A percentile compares a stretch with the other conserved stretches of the same genome.
These are phyloP conservation scores for Cyberlindnera maritima DNA, from an alignment of 805 yeast species.

Conservation along the genomic window DNA sequence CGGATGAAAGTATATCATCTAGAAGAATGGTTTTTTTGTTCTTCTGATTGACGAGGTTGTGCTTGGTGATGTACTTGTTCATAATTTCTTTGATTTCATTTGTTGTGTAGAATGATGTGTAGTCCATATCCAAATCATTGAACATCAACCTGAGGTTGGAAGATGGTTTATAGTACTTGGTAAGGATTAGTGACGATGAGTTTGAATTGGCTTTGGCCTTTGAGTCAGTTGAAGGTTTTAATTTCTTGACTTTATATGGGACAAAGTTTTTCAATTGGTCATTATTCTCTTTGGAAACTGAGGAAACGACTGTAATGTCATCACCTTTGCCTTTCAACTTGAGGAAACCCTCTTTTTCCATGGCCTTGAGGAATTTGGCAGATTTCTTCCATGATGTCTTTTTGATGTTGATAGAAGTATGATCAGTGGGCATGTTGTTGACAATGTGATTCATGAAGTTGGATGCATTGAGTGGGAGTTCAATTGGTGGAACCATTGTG, in stretches of 20 bases:
- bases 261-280: slow-evolving; percentile 56
- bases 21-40: slow-evolving; percentile 53
- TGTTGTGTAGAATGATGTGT: slow-evolving; percentile 44
- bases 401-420: slow-evolving; percentile 58
- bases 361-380: slow-evolving; percentile 77
- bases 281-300: slow-evolving; percentile 45
- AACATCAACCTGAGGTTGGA: slow-evolving; percentile 45
- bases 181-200: slow-evolving; percentile 37
- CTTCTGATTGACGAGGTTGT: slow-evolving; percentile 47
- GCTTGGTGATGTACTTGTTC: slow-evolving; percentile 51
- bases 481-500: slow-evolving; percentile 46
- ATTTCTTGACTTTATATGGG: slow-evolving; percentile 52
- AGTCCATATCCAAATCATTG: slow-evolving; percentile 38
- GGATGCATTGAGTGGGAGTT: slow-evolving; percentile 70
- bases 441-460: slow-evolving; percentile 67
- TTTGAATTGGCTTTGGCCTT: slow-evolving; percentile 25
- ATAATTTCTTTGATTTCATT: slow-evolving; percentile 53
- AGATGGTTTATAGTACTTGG: slow-evolving; percentile 60
- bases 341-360: slow-evolving; percentile 73
- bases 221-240: slow-evolving; percentile 23
- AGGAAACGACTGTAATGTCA: slow-evolving; percentile 56
- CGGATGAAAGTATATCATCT: slow-evolving; percentile 51
- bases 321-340: slow-evolving; percentile 84
- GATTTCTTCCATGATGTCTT: slow-evolving; percentile 89
- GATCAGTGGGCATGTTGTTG: slow-evolving; percentile 71